Percentiles rank a stretch among this genome's conserved stretches.
Conservation (phyloP, 495 filamentous ascomycete genomes). For the Neurospora terricola region DNA sequence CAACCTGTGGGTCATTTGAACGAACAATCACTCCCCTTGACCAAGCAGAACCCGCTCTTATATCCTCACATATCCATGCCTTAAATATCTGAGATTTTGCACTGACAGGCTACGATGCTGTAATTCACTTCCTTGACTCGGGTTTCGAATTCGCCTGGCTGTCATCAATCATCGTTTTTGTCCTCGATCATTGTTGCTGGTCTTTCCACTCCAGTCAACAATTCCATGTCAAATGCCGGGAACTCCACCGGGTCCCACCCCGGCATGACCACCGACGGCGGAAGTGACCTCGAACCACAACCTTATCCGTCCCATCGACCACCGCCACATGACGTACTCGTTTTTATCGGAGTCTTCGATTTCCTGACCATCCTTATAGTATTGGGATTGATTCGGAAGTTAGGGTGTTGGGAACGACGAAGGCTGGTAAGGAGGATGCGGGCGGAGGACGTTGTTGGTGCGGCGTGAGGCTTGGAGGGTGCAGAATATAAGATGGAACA, state of each 20-base stretch:
- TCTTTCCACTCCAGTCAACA: no score
- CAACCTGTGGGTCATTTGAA: background rate
- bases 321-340: background rate
- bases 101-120: fast-evolving
- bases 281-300: background rate
- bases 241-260: background rate
- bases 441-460: background rate
- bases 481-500: no score
- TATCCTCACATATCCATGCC: background rate
- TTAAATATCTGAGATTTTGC: no score
- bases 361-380: background rate
- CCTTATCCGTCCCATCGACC: fast-evolving
- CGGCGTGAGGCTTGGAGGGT: background rate
- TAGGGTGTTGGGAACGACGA: background rate
- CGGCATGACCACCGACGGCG: background rate
- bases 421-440: background rate
- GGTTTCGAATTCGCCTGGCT: no score
- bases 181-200: no score
- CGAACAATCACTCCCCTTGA: background rate
- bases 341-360: background rate
- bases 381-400: background rate
- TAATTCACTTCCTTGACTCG: no score
- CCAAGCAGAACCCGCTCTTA: background rate
- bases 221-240: background rate
- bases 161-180: no score